Evolutionary conservation across 805 yeast species (phyloP).

Genomic region (Maudiozyma turicensis): DNA sequence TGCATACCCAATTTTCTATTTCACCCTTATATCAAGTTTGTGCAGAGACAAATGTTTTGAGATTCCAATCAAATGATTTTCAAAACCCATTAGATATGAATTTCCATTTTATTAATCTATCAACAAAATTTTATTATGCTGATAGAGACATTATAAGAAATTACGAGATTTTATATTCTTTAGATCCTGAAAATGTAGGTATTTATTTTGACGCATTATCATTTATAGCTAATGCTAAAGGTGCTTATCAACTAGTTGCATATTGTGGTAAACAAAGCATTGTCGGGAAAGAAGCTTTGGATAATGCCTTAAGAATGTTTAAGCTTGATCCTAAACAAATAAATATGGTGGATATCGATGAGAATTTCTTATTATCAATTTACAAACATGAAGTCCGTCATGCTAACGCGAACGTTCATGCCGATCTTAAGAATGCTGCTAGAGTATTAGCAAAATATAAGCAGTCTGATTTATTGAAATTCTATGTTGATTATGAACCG

Average conservation of each 20-base stretch:
- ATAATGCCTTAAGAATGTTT: conserved; percentile 31
- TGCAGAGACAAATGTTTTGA: conserved; percentile 21
- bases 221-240: conserved; percentile 39
- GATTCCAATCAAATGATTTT: conserved; percentile 1
- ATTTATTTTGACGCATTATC: conserved; percentile 50
- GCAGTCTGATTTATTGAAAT: conserved; percentile 29
- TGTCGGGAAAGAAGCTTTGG: conserved; percentile 41
- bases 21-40: conserved; percentile 24
- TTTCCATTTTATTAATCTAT: conserved; percentile 36
- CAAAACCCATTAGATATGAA: conserved; percentile 17
- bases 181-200: conserved; percentile 40
- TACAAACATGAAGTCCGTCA: conserved; percentile 24
- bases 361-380: conserved; percentile 25
- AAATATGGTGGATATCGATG: conserved; percentile 14
- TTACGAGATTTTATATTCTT: conserved; percentile 32
- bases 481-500: conserved; percentile 39
- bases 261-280: conserved; percentile 43
- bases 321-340: conserved; percentile 26
- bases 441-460: conserved; percentile 32
- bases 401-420: conserved; percentile 9
- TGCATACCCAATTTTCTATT: conserved; percentile 20
- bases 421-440: conserved; percentile 32
- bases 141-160: conserved; percentile 40
- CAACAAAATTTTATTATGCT: conserved; percentile 39
- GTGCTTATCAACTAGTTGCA: conserved; percentile 39